These are phyloP conservation scores for Codiaeum variegatum DNA, from an alignment of 441 rosid species.

Conservation along the genomic window DNA sequence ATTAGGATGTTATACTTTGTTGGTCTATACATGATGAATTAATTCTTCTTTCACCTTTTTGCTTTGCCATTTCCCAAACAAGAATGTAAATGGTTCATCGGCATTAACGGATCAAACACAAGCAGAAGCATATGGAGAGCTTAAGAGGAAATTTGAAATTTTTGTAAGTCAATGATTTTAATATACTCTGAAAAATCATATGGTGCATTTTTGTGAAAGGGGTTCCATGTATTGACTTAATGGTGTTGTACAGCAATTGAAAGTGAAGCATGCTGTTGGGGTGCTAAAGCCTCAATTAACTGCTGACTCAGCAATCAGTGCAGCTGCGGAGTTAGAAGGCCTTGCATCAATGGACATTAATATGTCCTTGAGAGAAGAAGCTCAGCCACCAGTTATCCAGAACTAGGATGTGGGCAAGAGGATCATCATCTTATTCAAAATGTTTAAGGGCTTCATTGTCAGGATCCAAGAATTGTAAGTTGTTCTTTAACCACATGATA, in stretches of 20 bases:
- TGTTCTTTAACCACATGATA: slow-evolving; percentile 37
- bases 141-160: slow-evolving; percentile 54
- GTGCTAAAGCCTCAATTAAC: slow-evolving; percentile 50
- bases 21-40: background rate
- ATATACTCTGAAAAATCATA: background rate
- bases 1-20: background rate
- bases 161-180: slow-evolving; percentile 49
- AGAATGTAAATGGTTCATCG: slow-evolving; percentile 25
- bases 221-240: background rate
- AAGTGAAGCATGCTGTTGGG: slow-evolving; percentile 48
- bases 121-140: slow-evolving; percentile 38
- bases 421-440: slow-evolving; percentile 18
- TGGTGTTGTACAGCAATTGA: slow-evolving; percentile 60
- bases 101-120: slow-evolving; percentile 19
- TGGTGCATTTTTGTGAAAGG: background rate
- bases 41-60: slow-evolving; percentile 2
- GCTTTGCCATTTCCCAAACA: slow-evolving; percentile 18
- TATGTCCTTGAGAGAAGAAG: slow-evolving; percentile 33
- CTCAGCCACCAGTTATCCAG: background rate
- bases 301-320: slow-evolving; percentile 34
- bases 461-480: slow-evolving; percentile 25
- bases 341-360: slow-evolving; percentile 45
- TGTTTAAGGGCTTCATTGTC: slow-evolving; percentile 13
- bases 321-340: slow-evolving; percentile 52
- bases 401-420: slow-evolving; percentile 13